Evolutionary conservation across 495 filamentous ascomycete species (phyloP).

Genomic region (Amniculicola lignicola): DNA sequence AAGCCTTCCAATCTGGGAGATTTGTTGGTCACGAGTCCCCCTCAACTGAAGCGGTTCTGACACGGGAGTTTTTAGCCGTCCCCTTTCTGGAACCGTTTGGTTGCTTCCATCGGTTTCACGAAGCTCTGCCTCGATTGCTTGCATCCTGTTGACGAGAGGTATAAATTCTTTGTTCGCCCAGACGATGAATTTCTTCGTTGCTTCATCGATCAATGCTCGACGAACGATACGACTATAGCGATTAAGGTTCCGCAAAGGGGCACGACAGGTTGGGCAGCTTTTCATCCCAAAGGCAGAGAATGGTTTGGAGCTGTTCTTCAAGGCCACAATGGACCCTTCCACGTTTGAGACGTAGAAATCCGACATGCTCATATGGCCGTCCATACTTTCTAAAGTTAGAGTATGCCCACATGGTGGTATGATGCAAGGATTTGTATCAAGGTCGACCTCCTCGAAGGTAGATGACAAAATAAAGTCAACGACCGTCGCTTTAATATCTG

Average conservation of each 20-base stretch:
- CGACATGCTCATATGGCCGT: slow-evolving; percentile 60
- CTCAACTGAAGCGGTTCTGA: background rate
- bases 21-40: background rate
- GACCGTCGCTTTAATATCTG: slow-evolving; percentile 44
- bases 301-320: slow-evolving; percentile 47
- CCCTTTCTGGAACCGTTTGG: background rate
- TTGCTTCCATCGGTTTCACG: background rate
- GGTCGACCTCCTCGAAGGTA: slow-evolving; percentile 55
- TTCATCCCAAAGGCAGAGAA: slow-evolving; percentile 53
- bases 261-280: slow-evolving; percentile 65
- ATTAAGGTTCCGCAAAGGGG: slow-evolving; percentile 58
- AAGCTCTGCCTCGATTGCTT: slow-evolving; percentile 18
- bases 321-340: slow-evolving; percentile 45
- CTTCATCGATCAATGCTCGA: slow-evolving; percentile 61
- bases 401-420: slow-evolving; percentile 67
- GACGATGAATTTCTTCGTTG: slow-evolving; percentile 63
- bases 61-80: background rate
- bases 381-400: slow-evolving; percentile 59
- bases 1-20: background rate
- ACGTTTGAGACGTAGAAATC: slow-evolving; percentile 55
- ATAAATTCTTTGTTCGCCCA: slow-evolving; percentile 51
- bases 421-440: slow-evolving; percentile 58
- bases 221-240: slow-evolving; percentile 66
- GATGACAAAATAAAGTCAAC: slow-evolving; percentile 55
- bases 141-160: no score